Evolutionary conservation across 1,284 basidiomycete genomes (phyloP).

Genomic region (Fistulinella cinereoalba): DNA sequence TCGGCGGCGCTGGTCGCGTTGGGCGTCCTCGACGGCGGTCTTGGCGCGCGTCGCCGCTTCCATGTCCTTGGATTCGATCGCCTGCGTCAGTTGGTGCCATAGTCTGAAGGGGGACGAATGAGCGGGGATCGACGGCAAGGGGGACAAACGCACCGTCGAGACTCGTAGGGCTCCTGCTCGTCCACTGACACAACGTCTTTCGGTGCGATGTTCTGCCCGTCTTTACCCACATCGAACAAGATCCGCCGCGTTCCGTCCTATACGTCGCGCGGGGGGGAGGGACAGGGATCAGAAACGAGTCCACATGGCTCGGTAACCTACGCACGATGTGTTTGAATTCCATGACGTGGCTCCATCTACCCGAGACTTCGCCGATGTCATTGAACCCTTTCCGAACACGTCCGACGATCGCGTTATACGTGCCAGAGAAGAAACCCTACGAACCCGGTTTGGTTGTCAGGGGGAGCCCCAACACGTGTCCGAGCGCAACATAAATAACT

Average conservation of each 20-base stretch:
- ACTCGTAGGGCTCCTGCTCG: slow-evolving; percentile 91
- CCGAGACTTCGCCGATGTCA: slow-evolving; percentile 86
- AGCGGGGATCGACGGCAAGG: background rate
- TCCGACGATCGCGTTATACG: slow-evolving; percentile 90
- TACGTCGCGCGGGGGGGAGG: background rate
- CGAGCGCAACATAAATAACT: no score
- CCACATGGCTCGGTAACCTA: no score
- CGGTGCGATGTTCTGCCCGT: slow-evolving; percentile 70
- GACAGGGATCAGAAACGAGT: slow-evolving; percentile 1
- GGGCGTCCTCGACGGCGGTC: slow-evolving; percentile 87
- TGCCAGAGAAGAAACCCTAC: slow-evolving; percentile 98
- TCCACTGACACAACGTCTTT: slow-evolving; percentile 84
- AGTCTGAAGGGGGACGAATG: slow-evolving; percentile 54
- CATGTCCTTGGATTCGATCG: slow-evolving; percentile 89
- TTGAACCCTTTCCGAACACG: slow-evolving; percentile 64
- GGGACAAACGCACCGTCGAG: slow-evolving; percentile 57
- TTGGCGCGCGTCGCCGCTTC: slow-evolving; percentile 92
- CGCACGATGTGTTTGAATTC: slow-evolving; percentile 75
- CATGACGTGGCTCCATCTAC: slow-evolving; percentile 91
- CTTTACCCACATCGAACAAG: slow-evolving; percentile 81
- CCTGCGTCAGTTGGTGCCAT: slow-evolving; percentile 85
- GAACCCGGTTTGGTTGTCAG: no score
- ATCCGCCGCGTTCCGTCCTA: slow-evolving; percentile 70
- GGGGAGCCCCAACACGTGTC: no score
- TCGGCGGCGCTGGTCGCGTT: slow-evolving; percentile 76